Conservation (phyloP, 495 filamentous ascomycete genomes). For the Hyaloscypha hepaticicola region DNA sequence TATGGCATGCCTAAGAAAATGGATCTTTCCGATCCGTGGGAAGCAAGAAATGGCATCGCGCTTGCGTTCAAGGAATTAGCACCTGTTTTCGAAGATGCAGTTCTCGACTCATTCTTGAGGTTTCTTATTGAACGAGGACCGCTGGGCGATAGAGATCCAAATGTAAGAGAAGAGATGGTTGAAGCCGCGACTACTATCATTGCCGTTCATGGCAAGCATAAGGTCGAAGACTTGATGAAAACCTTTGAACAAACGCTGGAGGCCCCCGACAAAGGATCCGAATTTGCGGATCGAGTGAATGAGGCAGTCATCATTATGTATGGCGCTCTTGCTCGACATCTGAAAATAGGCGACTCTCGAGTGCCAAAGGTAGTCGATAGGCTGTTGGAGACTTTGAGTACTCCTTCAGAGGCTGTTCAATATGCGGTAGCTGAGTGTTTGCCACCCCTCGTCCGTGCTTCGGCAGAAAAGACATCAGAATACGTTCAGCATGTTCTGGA, state of each 20-base stretch:
- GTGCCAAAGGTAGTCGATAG: conserved; percentile 82
- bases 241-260: conserved; percentile 84
- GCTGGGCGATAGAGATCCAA: conserved; percentile 71
- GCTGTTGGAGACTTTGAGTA: conserved; percentile 80
- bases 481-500: conserved; percentile 82
- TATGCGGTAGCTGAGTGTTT: conserved; percentile 93
- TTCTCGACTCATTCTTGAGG: conserved; percentile 72
- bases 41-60: conserved; percentile 81
- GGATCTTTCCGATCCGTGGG: conserved; percentile 85
- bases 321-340: conserved; percentile 84
- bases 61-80: conserved; percentile 82
- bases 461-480: conserved; percentile 67
- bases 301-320: conserved; percentile 98
- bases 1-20: conserved; percentile 90
- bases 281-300: conserved; percentile 81
- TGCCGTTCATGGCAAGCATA: conserved; percentile 68
- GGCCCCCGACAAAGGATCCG: conserved; percentile 72
- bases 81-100: conserved; percentile 59
- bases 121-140: conserved; percentile 86
- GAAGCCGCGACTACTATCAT: conserved; percentile 84
- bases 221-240: conserved; percentile 89
- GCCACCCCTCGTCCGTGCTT: conserved; percentile 81
- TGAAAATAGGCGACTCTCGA: conserved; percentile 77
- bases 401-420: conserved; percentile 95
- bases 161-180: conserved; percentile 87